These are phyloP conservation scores for Pugionium cornutum DNA, from an alignment of 345 rosid genomes.

Conservation along the genomic window DNA sequence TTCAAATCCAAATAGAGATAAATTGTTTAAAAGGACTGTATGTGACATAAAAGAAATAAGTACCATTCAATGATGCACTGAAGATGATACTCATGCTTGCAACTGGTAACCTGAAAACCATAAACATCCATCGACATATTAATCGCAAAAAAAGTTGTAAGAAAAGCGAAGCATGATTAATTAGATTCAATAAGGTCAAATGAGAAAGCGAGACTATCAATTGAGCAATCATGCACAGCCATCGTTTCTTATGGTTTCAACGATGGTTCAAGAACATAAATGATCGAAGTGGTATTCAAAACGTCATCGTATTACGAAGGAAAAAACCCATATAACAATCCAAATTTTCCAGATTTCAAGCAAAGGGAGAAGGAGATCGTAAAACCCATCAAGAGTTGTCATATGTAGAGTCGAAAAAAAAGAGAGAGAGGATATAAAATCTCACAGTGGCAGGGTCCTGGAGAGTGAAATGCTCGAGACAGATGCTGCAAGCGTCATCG, in stretches of 20 bases:
- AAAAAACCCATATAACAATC: not conserved
- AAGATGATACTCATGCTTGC: constrained; percentile 95
- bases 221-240: not conserved
- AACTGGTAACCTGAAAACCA: constrained; percentile 67
- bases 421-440: not conserved
- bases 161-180: too few species aligned
- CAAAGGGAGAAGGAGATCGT: constrained; percentile 6
- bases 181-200: not conserved
- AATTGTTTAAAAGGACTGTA: not conserved
- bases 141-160: too few species aligned
- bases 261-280: not conserved
- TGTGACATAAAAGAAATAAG: not conserved
- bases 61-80: constrained; percentile 97
- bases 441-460: constrained; percentile 71
- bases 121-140: not conserved
- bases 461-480: constrained; percentile 72
- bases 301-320: constrained; percentile 3
- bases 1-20: not conserved
- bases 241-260: not conserved
- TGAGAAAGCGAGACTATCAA: not conserved
- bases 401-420: not conserved
- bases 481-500: constrained; percentile 87
- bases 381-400: constrained; percentile 6
- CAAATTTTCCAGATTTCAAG: not conserved
- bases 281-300: constrained; percentile 13